A percentile compares a stretch with the other conserved stretches of the same genome.
Evolutionary conservation across 2,329 filamentous ascomycete genomes (phyloP).

Genomic region (Onygenales sp.): DNA sequence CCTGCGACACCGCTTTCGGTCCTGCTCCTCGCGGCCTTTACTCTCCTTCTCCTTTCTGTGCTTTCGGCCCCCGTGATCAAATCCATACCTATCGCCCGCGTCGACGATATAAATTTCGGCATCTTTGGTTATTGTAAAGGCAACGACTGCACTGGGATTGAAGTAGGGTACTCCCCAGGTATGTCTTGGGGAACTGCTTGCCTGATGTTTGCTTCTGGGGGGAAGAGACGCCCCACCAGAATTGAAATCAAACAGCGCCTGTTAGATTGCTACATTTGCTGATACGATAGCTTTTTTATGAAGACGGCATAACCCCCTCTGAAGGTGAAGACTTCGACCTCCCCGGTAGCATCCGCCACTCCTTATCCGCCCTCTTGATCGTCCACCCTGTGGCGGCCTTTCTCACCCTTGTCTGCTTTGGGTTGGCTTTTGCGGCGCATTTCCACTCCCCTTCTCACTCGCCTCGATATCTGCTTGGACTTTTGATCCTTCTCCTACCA

Average conservation of each 20-base stretch:
- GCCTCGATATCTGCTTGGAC: constrained; percentile 69
- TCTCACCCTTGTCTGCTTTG: constrained; percentile 74
- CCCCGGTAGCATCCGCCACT: constrained; percentile 54
- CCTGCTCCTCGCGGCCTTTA: constrained; percentile 77
- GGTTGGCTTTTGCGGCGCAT: constrained; percentile 70
- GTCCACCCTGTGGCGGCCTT: constrained; percentile 86
- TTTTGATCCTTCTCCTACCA: constrained; percentile 79
- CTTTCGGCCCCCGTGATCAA: constrained; percentile 87
- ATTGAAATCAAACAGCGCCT: too few species aligned
- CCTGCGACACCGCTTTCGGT: constrained; percentile 86
- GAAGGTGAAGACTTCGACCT: constrained; percentile 47
- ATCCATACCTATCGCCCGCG: constrained; percentile 71
- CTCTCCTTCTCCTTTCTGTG: constrained; percentile 71
- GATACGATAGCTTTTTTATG: not conserved
- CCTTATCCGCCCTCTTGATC: constrained; percentile 80
- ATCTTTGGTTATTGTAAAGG: constrained; percentile 81
- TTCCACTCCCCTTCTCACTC: constrained; percentile 84
- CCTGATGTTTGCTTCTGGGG: not conserved
- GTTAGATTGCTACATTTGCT: not conserved
- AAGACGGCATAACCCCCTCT: constrained; percentile 41
- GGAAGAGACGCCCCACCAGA: too few species aligned
- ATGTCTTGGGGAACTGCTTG: constrained; percentile 26
- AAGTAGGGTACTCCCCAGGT: constrained; percentile 83
- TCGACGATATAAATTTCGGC: constrained; percentile 69
- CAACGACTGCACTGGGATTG: constrained; percentile 57